Percentiles rank a stretch among this genome's conserved stretches.
Conservation (phyloP, 129 eudicot species). For the Smallanthus sonchifolius region DNA sequence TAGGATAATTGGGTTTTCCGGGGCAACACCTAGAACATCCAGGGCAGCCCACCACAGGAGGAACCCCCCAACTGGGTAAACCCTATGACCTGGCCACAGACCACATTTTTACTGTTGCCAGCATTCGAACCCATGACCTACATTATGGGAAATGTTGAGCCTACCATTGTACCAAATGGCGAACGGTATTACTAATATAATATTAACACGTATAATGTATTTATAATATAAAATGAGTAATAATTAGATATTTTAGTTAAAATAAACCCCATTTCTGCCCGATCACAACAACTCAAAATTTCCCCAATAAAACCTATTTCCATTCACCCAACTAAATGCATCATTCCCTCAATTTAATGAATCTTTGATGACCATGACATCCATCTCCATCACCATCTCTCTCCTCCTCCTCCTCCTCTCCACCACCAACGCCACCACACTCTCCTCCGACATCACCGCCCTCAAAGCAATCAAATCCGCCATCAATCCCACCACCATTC, state of each 20-base stretch:
- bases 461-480: conserved; percentile 51
- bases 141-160: too few relatives aligned
- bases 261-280: too few relatives aligned
- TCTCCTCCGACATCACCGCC: conserved; percentile 45
- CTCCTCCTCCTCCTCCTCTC: conserved; percentile 8
- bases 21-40: too few relatives aligned
- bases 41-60: too few relatives aligned
- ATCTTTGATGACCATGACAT: conserved; percentile 5
- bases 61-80: too few relatives aligned
- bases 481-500: conserved; percentile 51
- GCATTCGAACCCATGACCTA: too few relatives aligned
- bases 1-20: too few relatives aligned
- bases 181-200: background rate
- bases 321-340: background rate
- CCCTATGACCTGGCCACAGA: too few relatives aligned
- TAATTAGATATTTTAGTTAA: background rate
- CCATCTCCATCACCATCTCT: background rate
- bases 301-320: conserved; percentile 17
- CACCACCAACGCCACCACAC: conserved; percentile 23
- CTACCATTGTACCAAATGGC: too few relatives aligned
- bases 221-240: background rate
- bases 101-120: too few relatives aligned
- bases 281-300: too few relatives aligned
- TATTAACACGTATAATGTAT: background rate
- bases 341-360: background rate